Base-by-base conservation (phyloP, 108 stramenopile genomes). In the Cyclostephanos tholiformis region DNA sequence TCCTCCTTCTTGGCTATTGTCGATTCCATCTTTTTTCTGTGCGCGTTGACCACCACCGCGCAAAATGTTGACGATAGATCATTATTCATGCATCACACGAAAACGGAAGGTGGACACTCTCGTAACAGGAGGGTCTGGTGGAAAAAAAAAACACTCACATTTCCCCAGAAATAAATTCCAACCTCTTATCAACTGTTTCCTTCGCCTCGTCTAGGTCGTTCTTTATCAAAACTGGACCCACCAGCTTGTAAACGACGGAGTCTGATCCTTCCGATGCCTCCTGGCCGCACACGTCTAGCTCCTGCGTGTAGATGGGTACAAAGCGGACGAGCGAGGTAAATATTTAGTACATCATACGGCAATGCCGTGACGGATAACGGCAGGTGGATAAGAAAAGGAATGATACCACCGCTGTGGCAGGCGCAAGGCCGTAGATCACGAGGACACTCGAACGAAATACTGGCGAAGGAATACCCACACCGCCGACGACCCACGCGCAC, bases 211-310 rank as follows among this genome's bases (percentile, higher is more conserved):
- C 92, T 39, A 94, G 65, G 22, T 92, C 91, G 55, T 95, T 89
- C 71, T 87, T 88, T 19, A 97, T 83, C n/a, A 97, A 74, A 14
- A 96, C 91, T 11, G 97, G 97, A 12, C 97, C 97, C 13, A 96
- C 88, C 78, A 90, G 82, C 71, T 97, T 97, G 82, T 92, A 96
- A 13, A 97, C 81, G 19, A 79, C 71, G 8, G 79, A 69, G 27
- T 77, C 77, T 6, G 77, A 75, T 20, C 85, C 82, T 1, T 69
- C 74, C 25, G 53, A 43, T 56, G 51, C 59, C 41, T 82, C 81
- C 16, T 52, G 59, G 27, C 71, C 68, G 30, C 78, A 80, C 25
- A 83, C 63, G 27, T 83, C 82, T 50, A 83, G 61, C 75, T 83
- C 82, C 69, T 75, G 36, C 35, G 35, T 13, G 23, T 39, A 16